Percentiles rank a stretch among this genome's conserved stretches.
Evolutionary conservation across 257 asterid genomes (phyloP).

Genomic region (Rauvolfia tetraphylla): DNA sequence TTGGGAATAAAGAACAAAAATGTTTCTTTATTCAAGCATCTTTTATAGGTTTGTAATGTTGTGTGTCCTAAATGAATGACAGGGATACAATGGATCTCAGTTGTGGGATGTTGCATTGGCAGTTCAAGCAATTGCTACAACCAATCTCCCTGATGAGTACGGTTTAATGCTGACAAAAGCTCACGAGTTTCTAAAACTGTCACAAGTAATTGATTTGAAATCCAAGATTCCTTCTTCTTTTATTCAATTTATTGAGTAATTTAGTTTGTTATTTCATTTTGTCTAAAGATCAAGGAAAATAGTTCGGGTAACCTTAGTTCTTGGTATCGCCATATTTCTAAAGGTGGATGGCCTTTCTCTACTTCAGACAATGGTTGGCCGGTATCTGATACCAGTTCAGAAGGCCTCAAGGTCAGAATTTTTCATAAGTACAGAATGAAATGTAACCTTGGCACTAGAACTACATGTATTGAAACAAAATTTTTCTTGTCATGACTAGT

Average conservation of each 20-base stretch:
- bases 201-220: slow-evolving; percentile 41
- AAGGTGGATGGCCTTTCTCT: slow-evolving; percentile 83
- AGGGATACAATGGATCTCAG: slow-evolving; percentile 82
- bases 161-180: slow-evolving; percentile 47
- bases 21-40: not conserved
- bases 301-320: slow-evolving; percentile 27
- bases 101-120: slow-evolving; percentile 62
- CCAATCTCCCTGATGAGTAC: slow-evolving; percentile 47
- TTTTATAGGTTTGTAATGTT: not conserved
- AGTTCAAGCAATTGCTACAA: slow-evolving; percentile 55
- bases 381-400: slow-evolving; percentile 65
- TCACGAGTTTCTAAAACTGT: slow-evolving; percentile 48
- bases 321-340: slow-evolving; percentile 63
- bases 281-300: slow-evolving; percentile 36
- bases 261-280: not conserved
- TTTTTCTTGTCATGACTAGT: not conserved
- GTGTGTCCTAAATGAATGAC: slow-evolving; percentile 11
- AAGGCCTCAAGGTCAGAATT: slow-evolving; percentile 54
- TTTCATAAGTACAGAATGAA: not conserved
- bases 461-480: not conserved
- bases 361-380: slow-evolving; percentile 74
- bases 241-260: not conserved
- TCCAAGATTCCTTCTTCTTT: not conserved
- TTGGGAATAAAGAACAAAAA: not conserved
- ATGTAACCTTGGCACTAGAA: too few species aligned